These are phyloP conservation scores for Schizophyllum commune DNA, from an alignment of 1,284 basidiomycete species.

Conservation along the genomic window DNA sequence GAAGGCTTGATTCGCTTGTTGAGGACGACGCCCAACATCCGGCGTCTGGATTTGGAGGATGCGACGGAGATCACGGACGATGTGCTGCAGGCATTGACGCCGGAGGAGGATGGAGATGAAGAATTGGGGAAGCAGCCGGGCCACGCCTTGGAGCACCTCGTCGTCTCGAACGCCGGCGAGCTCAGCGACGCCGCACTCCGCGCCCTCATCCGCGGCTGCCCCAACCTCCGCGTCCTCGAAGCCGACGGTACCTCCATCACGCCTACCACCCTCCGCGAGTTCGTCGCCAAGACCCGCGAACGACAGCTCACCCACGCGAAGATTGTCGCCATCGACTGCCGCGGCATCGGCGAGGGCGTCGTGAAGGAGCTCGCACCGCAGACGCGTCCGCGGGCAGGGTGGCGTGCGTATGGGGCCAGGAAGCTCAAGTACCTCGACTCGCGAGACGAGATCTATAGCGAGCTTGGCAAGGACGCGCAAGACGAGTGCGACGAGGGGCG, in stretches of 20 bases:
- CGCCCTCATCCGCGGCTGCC: conserved; percentile 57
- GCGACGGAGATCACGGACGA: conserved; percentile 70
- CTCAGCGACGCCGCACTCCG: conserved; percentile 59
- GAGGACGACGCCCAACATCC: conserved; percentile 60
- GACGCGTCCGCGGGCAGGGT: conserved; percentile 66
- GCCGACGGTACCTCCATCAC: conserved; percentile 74
- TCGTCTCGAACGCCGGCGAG: conserved; percentile 59
- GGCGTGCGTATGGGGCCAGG: conserved; percentile 60
- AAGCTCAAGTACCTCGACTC: conserved; percentile 61
- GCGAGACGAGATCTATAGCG: conserved; percentile 48
- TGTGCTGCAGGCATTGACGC: conserved; percentile 62
- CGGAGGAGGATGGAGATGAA: conserved; percentile 18
- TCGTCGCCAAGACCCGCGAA: conserved; percentile 47
- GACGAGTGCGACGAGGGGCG: conserved; percentile 67
- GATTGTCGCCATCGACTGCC: conserved; percentile 72
- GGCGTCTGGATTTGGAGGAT: conserved; percentile 80
- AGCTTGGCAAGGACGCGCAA: conserved; percentile 48
- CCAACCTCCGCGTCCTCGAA: conserved; percentile 59
- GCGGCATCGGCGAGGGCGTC: conserved; percentile 51
- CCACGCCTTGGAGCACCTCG: conserved; percentile 63
- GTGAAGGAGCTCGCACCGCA: conserved; percentile 48
- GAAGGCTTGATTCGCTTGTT: conserved; percentile 70
- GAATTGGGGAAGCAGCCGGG: conserved; percentile 34
- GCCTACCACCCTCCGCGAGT: conserved; percentile 56
- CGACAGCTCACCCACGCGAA: conserved; percentile 43